These are phyloP conservation scores for Phytopythium sindhum DNA, from an alignment of 352 stramenopile species.

Conservation along the genomic window DNA sequence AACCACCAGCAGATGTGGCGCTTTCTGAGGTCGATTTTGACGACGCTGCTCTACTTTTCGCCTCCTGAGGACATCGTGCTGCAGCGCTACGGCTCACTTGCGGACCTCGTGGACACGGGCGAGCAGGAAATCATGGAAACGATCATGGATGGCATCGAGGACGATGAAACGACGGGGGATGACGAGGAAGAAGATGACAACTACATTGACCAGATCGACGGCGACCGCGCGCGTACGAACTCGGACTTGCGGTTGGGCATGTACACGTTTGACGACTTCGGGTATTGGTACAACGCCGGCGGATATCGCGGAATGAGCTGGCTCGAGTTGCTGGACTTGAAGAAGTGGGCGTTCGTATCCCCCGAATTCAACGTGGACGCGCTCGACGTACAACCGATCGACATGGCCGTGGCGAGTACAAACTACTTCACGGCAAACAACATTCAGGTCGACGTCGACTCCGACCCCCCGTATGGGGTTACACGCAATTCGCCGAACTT, in stretches of 20 bases:
- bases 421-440: conserved; percentile 87
- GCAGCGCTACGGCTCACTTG: conserved; percentile 56
- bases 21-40: conserved; percentile 79
- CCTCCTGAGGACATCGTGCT: conserved; percentile 56
- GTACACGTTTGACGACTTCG: conserved; percentile 85
- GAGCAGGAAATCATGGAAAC: conserved; percentile 76
- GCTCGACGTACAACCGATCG: conserved; percentile 66
- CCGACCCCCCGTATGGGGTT: conserved; percentile 21
- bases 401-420: conserved; percentile 65
- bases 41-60: conserved; percentile 69
- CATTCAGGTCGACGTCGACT: conserved; percentile 74
- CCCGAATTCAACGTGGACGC: conserved; percentile 58
- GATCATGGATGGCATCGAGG: conserved; percentile 59
- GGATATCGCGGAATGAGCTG: conserved; percentile 79
- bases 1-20: conserved; percentile 81
- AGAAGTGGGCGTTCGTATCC: conserved; percentile 83
- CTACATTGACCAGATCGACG: conserved; percentile 37
- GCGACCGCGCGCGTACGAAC: conserved; percentile 33
- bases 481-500: conserved; percentile 15
- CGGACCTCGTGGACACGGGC: conserved; percentile 72
- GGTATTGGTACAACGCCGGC: conserved; percentile 81
- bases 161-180: conserved; percentile 8
- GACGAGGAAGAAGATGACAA: conserved; percentile 19
- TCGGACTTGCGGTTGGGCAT: conserved; percentile 51
- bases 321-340: conserved; percentile 81